Percentiles rank a stretch among this genome's conserved stretches.
Evolutionary conservation across 202 grass and related monocot species (phyloP).

Genomic region (Setaria italica): DNA sequence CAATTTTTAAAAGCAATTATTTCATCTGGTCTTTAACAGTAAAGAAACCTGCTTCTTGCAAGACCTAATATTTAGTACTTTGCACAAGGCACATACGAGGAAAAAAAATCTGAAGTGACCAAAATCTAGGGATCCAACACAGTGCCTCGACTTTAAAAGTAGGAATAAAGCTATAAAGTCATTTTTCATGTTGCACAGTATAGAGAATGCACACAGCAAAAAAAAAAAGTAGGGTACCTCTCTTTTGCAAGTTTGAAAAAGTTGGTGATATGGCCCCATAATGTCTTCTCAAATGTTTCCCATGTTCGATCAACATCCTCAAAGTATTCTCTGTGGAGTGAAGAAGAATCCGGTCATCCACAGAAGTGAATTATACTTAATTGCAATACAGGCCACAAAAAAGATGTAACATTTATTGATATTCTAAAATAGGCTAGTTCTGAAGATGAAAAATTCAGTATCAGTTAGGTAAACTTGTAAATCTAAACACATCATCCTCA

Average conservation of each 20-base stretch:
- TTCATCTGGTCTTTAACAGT: neutral
- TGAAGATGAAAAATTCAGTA: neutral
- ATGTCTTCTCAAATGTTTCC: slow-evolving; percentile 98
- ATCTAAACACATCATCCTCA: neutral
- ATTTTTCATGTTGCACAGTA: slow-evolving; percentile 26
- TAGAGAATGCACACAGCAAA: slow-evolving; percentile 20
- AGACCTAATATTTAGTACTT: slow-evolving; percentile 27
- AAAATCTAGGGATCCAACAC: slow-evolving; percentile 36
- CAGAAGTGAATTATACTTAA: slow-evolving; percentile 25
- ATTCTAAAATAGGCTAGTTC: neutral
- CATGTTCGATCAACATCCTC: slow-evolving; percentile 96
- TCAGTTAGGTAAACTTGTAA: neutral
- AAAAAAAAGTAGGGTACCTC: slow-evolving; percentile 57
- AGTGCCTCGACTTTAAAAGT: slow-evolving; percentile 18
- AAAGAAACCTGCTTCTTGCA: slow-evolving; percentile 25
- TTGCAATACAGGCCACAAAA: slow-evolving; percentile 25
- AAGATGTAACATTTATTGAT: neutral
- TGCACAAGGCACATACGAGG: slow-evolving; percentile 18
- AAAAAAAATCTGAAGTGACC: neutral
- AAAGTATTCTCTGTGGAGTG: slow-evolving; percentile 90
- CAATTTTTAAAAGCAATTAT: neutral
- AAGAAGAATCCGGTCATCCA: slow-evolving; percentile 38
- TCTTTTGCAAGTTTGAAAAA: slow-evolving; percentile 95
- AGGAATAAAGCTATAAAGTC: slow-evolving; percentile 14
- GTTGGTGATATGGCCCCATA: slow-evolving; percentile 84